These are phyloP conservation scores for Rhipidocladum racemiflorum DNA, from an alignment of 176 grass and related monocot genomes.

Conservation along the genomic window DNA sequence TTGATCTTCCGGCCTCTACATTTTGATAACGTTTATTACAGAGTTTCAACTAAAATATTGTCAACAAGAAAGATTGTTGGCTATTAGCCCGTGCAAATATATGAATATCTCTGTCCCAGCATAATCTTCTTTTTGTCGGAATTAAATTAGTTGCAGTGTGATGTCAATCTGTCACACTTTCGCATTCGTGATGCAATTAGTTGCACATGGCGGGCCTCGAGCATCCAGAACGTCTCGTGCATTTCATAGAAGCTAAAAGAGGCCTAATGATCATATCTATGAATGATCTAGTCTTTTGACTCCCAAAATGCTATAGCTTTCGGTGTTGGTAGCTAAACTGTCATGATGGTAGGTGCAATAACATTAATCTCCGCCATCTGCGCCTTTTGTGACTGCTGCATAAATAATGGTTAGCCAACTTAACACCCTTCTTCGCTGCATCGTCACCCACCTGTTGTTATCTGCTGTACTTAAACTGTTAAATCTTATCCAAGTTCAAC, in stretches of 20 bases:
- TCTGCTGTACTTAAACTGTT: slow-evolving; percentile 27
- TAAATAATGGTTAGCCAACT: slow-evolving; percentile 47
- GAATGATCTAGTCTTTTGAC: slow-evolving; percentile 40
- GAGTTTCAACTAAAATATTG: too few relatives aligned
- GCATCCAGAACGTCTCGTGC: slow-evolving; percentile 26
- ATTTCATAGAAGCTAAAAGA: slow-evolving; percentile 33
- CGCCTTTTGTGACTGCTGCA: slow-evolving; percentile 33
- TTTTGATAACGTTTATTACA: too few relatives aligned
- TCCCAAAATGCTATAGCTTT: slow-evolving; percentile 36
- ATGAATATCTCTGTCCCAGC: slow-evolving; percentile 21
- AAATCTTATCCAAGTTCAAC: slow-evolving; percentile 40
- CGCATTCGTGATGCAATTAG: slow-evolving; percentile 32
- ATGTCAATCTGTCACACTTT: slow-evolving; percentile 52
- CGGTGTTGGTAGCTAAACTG: slow-evolving; percentile 38
- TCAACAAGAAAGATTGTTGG: too few relatives aligned
- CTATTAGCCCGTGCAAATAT: slow-evolving; percentile 24
- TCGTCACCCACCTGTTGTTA: slow-evolving; percentile 28
- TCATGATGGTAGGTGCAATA: slow-evolving; percentile 38
- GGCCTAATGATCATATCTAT: slow-evolving; percentile 25
- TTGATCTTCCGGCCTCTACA: too few relatives aligned
- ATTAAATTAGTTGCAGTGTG: slow-evolving; percentile 48
- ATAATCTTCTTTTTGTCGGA: slow-evolving; percentile 29
- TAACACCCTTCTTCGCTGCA: slow-evolving; percentile 36
- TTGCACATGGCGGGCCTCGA: slow-evolving; percentile 46
- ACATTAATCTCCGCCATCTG: slow-evolving; percentile 23